Evolutionary conservation across 2,329 filamentous ascomycete species (phyloP).

Genomic region (Arthroderma uncinatum): DNA sequence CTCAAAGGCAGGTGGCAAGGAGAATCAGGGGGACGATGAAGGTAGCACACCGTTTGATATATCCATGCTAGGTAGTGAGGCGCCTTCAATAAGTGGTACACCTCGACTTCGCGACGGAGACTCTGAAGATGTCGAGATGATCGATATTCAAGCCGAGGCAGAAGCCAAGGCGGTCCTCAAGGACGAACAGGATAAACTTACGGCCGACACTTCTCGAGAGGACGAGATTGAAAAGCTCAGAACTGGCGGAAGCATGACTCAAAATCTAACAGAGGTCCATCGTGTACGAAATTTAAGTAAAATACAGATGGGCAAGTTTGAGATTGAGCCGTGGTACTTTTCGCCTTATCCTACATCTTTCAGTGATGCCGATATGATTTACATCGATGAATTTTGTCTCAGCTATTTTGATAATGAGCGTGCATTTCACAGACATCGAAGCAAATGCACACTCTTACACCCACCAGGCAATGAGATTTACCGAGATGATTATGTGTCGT

Average conservation of each 20-base stretch:
- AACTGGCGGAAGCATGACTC: constrained; percentile 94
- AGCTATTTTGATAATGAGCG: constrained; percentile 77
- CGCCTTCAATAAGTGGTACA: constrained; percentile 30
- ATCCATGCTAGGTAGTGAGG: constrained; percentile 26
- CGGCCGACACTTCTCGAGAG: constrained; percentile 49
- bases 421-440: constrained; percentile 72
- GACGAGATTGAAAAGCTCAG: constrained; percentile 94
- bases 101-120: constrained; percentile 24
- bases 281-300: constrained; percentile 89
- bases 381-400: constrained; percentile 95
- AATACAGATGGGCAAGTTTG: constrained; percentile 83
- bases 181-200: constrained; percentile 28
- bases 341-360: constrained; percentile 89
- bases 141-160: constrained; percentile 25
- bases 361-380: constrained; percentile 78
- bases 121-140: constrained; percentile 35
- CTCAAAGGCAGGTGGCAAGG: constrained; percentile 49
- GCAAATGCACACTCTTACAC: constrained; percentile 82
- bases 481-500: constrained; percentile 76
- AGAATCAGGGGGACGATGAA: constrained; percentile 39
- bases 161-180: constrained; percentile 24
- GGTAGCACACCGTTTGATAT: constrained; percentile 29
- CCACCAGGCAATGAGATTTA: constrained; percentile 98
- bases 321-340: constrained; percentile 98
- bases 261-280: constrained; percentile 93